Evolutionary conservation across 2,329 filamentous ascomycete genomes (phyloP).

Genomic region (Penicillium rolfsii): DNA sequence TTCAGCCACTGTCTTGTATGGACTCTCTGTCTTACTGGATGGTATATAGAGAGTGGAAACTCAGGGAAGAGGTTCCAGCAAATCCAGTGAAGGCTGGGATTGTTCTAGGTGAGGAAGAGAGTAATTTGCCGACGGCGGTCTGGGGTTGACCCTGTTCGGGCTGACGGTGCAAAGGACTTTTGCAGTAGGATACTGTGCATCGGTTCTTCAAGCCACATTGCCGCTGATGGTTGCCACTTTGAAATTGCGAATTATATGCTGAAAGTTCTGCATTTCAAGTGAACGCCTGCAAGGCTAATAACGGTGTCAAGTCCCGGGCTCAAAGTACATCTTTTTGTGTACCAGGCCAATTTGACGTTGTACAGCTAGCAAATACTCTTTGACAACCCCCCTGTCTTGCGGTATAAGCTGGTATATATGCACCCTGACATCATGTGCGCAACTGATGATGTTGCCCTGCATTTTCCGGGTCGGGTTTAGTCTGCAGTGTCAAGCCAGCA

Average conservation of each 20-base stretch:
- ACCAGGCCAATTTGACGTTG: background rate
- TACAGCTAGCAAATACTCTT: background rate
- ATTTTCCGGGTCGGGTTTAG: constrained; percentile 1
- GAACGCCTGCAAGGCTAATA: background rate
- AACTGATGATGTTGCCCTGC: constrained; percentile 17
- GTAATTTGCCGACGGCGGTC: constrained; percentile 5
- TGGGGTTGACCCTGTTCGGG: background rate
- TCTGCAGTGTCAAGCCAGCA: background rate
- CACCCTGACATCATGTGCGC: constrained; percentile 28
- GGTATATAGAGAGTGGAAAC: background rate
- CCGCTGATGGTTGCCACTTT: background rate
- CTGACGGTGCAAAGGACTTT: background rate
- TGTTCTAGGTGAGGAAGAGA: background rate
- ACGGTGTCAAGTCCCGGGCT: background rate
- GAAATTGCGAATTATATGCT: background rate
- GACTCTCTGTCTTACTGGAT: background rate
- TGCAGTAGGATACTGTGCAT: background rate
- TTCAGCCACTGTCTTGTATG: background rate
- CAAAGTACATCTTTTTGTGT: background rate
- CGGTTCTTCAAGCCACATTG: background rate
- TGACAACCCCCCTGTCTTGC: background rate
- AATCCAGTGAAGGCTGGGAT: background rate
- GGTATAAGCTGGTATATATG: constrained; percentile 13
- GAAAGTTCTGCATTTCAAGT: background rate
- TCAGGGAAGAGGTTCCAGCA: background rate